Evolutionary conservation across 257 asterid species (phyloP).

Genomic region (Perilla frutescens): DNA sequence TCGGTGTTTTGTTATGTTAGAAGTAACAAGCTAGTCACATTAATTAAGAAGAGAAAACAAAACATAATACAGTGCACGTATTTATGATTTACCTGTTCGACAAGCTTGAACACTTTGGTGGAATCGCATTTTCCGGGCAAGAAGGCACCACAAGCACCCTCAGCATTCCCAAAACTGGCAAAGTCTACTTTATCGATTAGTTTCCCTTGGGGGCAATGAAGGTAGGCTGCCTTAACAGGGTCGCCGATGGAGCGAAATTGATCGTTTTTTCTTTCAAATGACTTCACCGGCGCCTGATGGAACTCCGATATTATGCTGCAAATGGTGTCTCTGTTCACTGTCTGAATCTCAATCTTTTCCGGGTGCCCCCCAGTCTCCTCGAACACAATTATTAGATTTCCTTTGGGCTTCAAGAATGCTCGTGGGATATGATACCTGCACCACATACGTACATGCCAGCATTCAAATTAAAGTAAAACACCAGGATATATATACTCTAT

Average conservation of each 20-base stretch:
- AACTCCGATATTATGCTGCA: constrained; percentile 67
- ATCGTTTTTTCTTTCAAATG: constrained; percentile 57
- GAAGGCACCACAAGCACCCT: constrained; percentile 77
- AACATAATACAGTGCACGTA: no score
- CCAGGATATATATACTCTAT: no score
- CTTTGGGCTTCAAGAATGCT: constrained; percentile 66
- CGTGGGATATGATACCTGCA: constrained; percentile 89
- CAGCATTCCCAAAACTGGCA: constrained; percentile 65
- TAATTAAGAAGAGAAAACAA: no score
- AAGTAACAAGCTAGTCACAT: no score
- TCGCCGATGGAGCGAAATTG: constrained; percentile 38
- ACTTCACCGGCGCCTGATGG: constrained; percentile 53
- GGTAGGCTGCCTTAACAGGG: constrained; percentile 55
- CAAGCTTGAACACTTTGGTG: constrained; percentile 40
- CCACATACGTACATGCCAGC: no score
- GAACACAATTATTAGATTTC: constrained; percentile 64
- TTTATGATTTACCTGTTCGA: no score
- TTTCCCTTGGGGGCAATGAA: constrained; percentile 62
- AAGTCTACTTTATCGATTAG: constrained; percentile 58
- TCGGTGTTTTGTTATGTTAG: no score
- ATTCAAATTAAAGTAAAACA: no score
- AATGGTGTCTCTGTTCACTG: constrained; percentile 80
- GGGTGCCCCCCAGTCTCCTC: constrained; percentile 89
- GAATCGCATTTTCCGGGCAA: constrained; percentile 58
- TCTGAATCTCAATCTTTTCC: constrained; percentile 45